Evolutionary conservation across 805 yeast genomes (phyloP).

Genomic region (Saccharomycopsis amapae): DNA sequence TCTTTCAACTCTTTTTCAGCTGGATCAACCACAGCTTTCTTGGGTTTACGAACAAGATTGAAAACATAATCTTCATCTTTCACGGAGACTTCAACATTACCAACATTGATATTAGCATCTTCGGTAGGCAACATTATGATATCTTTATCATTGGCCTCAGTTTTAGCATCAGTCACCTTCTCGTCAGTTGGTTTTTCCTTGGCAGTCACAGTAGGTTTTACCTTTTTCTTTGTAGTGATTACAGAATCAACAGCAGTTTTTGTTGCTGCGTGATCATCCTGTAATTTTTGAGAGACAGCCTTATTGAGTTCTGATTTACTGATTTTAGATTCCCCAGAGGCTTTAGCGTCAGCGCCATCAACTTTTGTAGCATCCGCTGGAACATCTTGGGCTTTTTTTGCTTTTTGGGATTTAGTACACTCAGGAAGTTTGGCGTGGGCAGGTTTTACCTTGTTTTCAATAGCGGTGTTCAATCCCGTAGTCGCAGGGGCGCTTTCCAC

Average conservation of each 20-base stretch:
- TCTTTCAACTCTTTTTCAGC: slow-evolving; percentile 1
- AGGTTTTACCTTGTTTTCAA: too few relatives aligned
- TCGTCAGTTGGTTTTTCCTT: not conserved
- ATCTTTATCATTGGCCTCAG: not conserved
- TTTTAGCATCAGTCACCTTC: not conserved
- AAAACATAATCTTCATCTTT: slow-evolving; percentile 8
- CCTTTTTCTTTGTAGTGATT: not conserved
- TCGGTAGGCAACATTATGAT: too few relatives aligned
- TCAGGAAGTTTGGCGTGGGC: too few relatives aligned
- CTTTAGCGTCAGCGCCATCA: too few relatives aligned
- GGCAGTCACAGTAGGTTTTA: not conserved
- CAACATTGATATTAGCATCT: not conserved
- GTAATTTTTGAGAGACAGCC: not conserved
- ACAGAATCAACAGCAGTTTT: not conserved
- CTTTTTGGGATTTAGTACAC: too few relatives aligned
- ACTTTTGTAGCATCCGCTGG: too few relatives aligned
- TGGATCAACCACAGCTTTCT: not conserved
- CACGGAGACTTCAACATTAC: not conserved
- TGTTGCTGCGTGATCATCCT: not conserved
- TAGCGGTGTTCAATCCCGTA: too few relatives aligned
- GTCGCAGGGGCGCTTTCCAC: too few relatives aligned
- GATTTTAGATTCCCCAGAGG: too few relatives aligned
- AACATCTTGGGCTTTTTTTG: too few relatives aligned
- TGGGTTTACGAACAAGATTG: not conserved
- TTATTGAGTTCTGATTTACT: too few relatives aligned